Evolutionary conservation across 352 stramenopile genomes (phyloP), one percentile per base, ranked within the genome.

Genomic region (Phytophthora pini): DNA sequence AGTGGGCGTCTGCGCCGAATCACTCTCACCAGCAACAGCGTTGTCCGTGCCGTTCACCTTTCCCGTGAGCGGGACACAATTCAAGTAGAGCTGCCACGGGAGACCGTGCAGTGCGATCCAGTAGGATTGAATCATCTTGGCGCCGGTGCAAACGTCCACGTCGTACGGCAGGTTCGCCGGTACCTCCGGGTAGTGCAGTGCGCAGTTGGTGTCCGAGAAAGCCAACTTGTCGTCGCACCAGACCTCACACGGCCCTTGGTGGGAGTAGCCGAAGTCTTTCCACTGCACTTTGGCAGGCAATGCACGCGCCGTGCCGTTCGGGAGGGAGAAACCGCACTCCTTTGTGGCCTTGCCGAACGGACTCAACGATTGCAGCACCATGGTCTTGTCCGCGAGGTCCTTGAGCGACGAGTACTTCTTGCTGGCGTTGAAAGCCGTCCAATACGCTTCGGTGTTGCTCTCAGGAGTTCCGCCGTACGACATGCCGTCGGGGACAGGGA

Each of bases 71-170:
- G 68, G 61, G 0, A 70, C 61, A 26, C 70, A 82, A 55, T 79
- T 76, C 7, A 74, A 60, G 68, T 90, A 90, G 46, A 84, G 72
- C 58, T 90, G 79, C 79, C 79, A 90, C 40, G 77, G 77, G 5
- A 64, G 61, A 24, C 72, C 69, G 56, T 87, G 76, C 15, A 90
- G 48, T 1, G 70, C 79, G 45, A 87, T 79, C 79, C 82, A 90
- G 77, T 87, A 90, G 31, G 69, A 71, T 40, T 68, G 56, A 32
- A 87, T 61, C 26, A 73, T 77, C 49, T 77, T 74, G 0, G 78
- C 78, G 15, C 72, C 70, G 6, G 40, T 10, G 47, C 80, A 89
- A 36, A 78, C 68, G 36, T 56, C 45, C 3, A 61, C 56, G 55
- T 90, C 70, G 46, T 84, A 78, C 5, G 82, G 68, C 26, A 90